Percentiles rank a stretch among this genome's conserved stretches.
phyloP scores from a whole-genome alignment of 1,284 basidiomycete species.

The Microstroma glucosiphilum region DNA sequence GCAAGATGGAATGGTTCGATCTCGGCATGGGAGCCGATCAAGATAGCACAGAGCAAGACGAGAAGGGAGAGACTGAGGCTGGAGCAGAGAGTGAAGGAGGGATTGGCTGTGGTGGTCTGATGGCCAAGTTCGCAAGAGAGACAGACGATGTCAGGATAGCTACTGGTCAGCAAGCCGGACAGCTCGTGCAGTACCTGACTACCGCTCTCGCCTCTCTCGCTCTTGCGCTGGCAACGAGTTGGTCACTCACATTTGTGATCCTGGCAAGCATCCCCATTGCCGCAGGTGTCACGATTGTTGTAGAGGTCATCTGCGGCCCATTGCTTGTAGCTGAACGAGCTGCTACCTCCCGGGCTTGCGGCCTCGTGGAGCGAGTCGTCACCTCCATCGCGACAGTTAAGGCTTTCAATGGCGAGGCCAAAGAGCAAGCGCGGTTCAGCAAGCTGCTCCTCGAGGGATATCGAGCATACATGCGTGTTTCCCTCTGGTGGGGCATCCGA shows the following conservation, averaged over 20 bases:
- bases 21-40: conserved; percentile 20
- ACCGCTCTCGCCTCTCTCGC: conserved; percentile 72
- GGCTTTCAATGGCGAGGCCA: conserved; percentile 76
- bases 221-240: conserved; percentile 74
- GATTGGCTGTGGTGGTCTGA: conserved; percentile 78
- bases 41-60: background rate
- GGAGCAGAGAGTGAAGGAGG: conserved; percentile 41
- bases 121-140: conserved; percentile 87
- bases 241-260: conserved; percentile 80
- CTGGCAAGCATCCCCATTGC: conserved; percentile 82
- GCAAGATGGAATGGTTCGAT: conserved; percentile 61
- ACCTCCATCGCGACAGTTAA: conserved; percentile 84
- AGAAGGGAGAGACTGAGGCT: background rate
- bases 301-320: conserved; percentile 60
- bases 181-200: conserved; percentile 70
- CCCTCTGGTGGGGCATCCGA: conserved; percentile 68
- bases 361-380: conserved; percentile 71
- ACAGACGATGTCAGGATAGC: conserved; percentile 87
- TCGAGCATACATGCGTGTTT: conserved; percentile 55
- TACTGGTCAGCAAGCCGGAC: conserved; percentile 69
- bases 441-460: conserved; percentile 57
- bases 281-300: conserved; percentile 63
- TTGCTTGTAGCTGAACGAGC: conserved; percentile 65
- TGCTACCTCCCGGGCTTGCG: conserved; percentile 66
- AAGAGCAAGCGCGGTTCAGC: conserved; percentile 60